These are phyloP conservation scores for Pyrenophora graminea DNA, from an alignment of 2,329 filamentous ascomycete genomes.

Conservation along the genomic window DNA sequence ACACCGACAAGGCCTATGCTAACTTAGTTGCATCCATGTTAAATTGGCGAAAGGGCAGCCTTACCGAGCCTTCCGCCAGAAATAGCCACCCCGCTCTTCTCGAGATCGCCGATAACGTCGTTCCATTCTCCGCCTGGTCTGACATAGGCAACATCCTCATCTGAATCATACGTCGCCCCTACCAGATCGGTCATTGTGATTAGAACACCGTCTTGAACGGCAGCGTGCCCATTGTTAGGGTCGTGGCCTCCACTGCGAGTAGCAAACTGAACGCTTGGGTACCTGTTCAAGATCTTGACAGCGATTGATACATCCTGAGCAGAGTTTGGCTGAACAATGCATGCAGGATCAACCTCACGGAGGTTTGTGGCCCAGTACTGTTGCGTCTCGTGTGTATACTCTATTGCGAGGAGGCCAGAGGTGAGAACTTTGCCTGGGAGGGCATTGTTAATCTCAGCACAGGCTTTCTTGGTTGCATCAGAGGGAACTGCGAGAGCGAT, in stretches of 20 bases:
- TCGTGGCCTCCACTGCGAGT: slow-evolving; percentile 44
- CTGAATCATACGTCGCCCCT: slow-evolving; percentile 43
- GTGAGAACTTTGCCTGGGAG: slow-evolving; percentile 26
- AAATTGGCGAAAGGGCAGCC: neutral
- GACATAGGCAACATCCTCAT: slow-evolving; percentile 44
- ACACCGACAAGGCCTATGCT: slow-evolving; percentile 27
- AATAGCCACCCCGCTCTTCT: slow-evolving; percentile 43
- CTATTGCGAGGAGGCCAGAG: slow-evolving; percentile 19
- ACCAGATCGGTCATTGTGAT: slow-evolving; percentile 43
- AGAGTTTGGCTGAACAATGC: slow-evolving; percentile 29
- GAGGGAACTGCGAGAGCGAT: slow-evolving; percentile 16
- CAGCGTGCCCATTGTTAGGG: slow-evolving; percentile 44
- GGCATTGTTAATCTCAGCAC: slow-evolving; percentile 22
- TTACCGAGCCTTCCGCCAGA: slow-evolving; percentile 32
- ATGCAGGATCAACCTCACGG: slow-evolving; percentile 28
- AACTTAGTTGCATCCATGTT: neutral
- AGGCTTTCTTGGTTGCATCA: slow-evolving; percentile 22
- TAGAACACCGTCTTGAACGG: slow-evolving; percentile 45
- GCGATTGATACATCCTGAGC: slow-evolving; percentile 31
- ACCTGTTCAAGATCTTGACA: slow-evolving; percentile 31
- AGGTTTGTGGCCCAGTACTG: slow-evolving; percentile 29
- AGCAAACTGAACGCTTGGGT: slow-evolving; percentile 28
- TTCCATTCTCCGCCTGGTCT: slow-evolving; percentile 50
- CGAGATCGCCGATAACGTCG: slow-evolving; percentile 44
- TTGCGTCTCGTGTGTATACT: slow-evolving; percentile 25